These are phyloP conservation scores for Phytophthora europaea DNA, from an alignment of 352 stramenopile genomes.

Conservation along the genomic window DNA sequence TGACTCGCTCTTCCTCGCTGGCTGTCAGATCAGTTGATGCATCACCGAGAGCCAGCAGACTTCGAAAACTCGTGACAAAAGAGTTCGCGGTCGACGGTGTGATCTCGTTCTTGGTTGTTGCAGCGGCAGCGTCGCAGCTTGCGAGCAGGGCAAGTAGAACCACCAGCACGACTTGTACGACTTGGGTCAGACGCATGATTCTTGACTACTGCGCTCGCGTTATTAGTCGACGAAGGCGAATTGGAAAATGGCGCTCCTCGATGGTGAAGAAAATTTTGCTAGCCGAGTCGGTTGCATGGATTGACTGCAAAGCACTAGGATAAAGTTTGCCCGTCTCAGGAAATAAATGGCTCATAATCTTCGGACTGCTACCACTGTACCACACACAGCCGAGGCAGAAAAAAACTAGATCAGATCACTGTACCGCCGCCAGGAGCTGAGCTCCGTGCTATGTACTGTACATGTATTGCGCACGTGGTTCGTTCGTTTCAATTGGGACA, in stretches of 20 bases:
- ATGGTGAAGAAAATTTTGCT: slow-evolving; percentile 10
- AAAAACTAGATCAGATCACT: background rate
- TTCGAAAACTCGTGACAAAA: slow-evolving; percentile 1
- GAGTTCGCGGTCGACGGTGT: background rate
- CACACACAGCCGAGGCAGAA: background rate
- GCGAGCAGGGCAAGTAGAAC: background rate
- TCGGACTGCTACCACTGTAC: too few species aligned
- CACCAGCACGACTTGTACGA: slow-evolving; percentile 4
- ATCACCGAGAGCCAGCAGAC: slow-evolving; percentile 2
- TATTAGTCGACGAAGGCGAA: slow-evolving; percentile 1
- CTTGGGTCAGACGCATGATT: slow-evolving; percentile 17
- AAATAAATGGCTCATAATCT: background rate
- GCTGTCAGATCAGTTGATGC: background rate
- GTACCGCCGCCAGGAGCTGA: too few species aligned
- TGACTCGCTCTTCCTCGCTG: slow-evolving; percentile 12
- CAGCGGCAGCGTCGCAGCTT: background rate
- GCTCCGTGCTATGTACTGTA: too few species aligned
- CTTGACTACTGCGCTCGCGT: background rate
- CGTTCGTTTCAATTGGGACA: too few species aligned
- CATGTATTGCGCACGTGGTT: too few species aligned
- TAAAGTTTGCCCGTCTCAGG: background rate
- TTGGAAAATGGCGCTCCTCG: slow-evolving; percentile 2
- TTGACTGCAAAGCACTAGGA: background rate
- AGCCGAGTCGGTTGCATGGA: background rate
- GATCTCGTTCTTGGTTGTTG: background rate